Evolutionary conservation across 495 filamentous ascomycete genomes (phyloP).

Genomic region (Neurospora discreta): DNA sequence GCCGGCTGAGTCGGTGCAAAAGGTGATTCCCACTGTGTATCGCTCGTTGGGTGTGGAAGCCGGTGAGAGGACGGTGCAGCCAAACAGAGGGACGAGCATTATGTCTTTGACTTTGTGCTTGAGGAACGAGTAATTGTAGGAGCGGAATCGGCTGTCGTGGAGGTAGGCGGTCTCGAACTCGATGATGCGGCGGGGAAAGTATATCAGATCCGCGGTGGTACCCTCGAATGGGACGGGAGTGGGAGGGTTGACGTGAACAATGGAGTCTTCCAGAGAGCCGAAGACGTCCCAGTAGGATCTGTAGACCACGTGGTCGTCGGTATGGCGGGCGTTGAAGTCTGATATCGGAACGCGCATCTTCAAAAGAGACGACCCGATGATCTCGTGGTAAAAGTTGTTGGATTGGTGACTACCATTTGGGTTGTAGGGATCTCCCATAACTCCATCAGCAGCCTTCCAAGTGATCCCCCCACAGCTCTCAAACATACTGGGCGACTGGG

Average conservation of each 20-base stretch:
- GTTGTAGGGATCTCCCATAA: neutral
- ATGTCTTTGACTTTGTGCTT: neutral
- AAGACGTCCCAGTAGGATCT: neutral
- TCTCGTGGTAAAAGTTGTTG: conserved; percentile 1
- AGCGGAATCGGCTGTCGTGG: neutral
- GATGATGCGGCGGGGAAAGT: neutral
- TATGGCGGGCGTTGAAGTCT: neutral
- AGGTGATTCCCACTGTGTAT: conserved; percentile 4
- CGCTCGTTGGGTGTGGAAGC: neutral
- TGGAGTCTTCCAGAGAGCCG: neutral
- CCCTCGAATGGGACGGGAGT: neutral
- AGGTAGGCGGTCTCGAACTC: neutral
- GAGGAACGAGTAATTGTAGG: conserved; percentile 5
- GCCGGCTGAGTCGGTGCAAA: conserved; percentile 1
- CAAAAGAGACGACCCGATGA: conserved; percentile 3
- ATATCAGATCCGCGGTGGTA: neutral
- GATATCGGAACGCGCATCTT: neutral
- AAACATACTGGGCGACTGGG: conserved; percentile 3
- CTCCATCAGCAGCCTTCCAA: neutral
- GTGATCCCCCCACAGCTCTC: conserved; percentile 3
- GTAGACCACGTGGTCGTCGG: neutral
- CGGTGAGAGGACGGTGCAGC: neutral
- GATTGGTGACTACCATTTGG: neutral
- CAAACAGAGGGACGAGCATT: conserved; percentile 1
- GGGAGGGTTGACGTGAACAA: neutral